A percentile compares a stretch with the other conserved stretches of the same genome.
Evolutionary conservation across 345 rosid species (phyloP).

Genomic region (Heritiera littoralis): DNA sequence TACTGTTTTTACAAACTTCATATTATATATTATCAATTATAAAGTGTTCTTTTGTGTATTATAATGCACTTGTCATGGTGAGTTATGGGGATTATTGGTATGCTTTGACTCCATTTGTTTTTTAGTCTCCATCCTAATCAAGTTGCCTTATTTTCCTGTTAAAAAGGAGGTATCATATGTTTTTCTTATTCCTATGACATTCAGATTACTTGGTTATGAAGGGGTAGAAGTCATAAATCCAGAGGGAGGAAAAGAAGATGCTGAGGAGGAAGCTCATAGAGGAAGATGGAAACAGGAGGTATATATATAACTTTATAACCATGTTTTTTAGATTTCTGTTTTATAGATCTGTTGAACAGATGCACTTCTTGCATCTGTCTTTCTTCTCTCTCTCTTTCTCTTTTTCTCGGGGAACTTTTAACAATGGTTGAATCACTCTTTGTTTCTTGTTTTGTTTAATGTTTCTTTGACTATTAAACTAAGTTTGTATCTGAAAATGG

Average conservation of each 20-base stretch:
- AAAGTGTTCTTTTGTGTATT: neutral
- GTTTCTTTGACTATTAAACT: neutral
- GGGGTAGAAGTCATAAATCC: slow-evolving; percentile 91
- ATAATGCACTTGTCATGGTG: neutral
- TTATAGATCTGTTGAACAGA: neutral
- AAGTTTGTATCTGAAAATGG: neutral
- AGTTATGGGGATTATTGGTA: neutral
- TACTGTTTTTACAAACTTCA: neutral
- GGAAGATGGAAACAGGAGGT: slow-evolving; percentile 97
- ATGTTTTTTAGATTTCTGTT: neutral
- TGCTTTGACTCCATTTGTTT: neutral
- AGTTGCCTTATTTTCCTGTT: neutral
- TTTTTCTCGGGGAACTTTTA: neutral
- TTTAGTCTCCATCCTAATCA: neutral
- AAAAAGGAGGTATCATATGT: neutral
- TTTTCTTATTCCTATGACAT: neutral
- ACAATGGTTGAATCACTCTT: slow-evolving; percentile 9
- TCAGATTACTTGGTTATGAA: slow-evolving; percentile 66
- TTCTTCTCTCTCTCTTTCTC: neutral
- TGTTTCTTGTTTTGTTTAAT: neutral
- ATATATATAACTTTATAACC: neutral
- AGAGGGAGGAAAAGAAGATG: slow-evolving; percentile 92
- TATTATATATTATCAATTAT: neutral
- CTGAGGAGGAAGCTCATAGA: slow-evolving; percentile 86
- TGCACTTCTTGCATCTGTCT: neutral